Conservation (phyloP, 139 green algal species). For the Picochlorum sp. region DNA sequence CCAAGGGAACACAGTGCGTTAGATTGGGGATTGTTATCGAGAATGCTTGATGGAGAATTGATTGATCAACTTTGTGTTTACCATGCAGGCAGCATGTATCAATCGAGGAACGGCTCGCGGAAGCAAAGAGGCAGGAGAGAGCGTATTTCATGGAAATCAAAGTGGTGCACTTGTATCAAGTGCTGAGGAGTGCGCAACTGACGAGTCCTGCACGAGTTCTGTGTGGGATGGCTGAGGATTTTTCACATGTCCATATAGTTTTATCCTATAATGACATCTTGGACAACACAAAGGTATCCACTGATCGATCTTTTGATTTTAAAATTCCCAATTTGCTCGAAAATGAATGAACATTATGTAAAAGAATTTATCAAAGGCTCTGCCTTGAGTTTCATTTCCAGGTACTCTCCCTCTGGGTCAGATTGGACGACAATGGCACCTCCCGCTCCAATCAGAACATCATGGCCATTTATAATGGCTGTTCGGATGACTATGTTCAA, state of each 20-base stretch:
- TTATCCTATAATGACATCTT: slow-evolving; percentile 4
- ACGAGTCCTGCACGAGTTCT: slow-evolving; percentile 46
- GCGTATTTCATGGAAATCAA: slow-evolving; percentile 27
- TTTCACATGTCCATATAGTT: slow-evolving; percentile 7
- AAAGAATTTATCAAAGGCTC: slow-evolving; percentile 39
- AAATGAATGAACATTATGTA: neutral
- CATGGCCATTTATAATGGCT: slow-evolving; percentile 48
- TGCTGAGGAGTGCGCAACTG: slow-evolving; percentile 41
- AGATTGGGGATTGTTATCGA: no score
- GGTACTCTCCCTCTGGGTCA: slow-evolving; percentile 61
- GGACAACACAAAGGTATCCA: neutral
- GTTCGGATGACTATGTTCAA: slow-evolving; percentile 98
- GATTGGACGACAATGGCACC: slow-evolving; percentile 87
- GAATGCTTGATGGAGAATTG: no score
- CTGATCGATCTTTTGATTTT: slow-evolving; percentile 3
- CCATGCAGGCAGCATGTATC: slow-evolving; percentile 17
- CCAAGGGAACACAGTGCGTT: no score
- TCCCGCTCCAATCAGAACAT: slow-evolving; percentile 78
- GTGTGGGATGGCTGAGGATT: slow-evolving; percentile 38
- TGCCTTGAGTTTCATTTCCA: slow-evolving; percentile 95
- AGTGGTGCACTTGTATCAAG: slow-evolving; percentile 53
- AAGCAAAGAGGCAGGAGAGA: slow-evolving; percentile 15
- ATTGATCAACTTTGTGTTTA: neutral
- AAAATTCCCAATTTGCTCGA: neutral
- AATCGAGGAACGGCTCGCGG: slow-evolving; percentile 41